phyloP scores from a whole-genome alignment of 352 stramenopile genomes.

The Pythium brachiatum region DNA sequence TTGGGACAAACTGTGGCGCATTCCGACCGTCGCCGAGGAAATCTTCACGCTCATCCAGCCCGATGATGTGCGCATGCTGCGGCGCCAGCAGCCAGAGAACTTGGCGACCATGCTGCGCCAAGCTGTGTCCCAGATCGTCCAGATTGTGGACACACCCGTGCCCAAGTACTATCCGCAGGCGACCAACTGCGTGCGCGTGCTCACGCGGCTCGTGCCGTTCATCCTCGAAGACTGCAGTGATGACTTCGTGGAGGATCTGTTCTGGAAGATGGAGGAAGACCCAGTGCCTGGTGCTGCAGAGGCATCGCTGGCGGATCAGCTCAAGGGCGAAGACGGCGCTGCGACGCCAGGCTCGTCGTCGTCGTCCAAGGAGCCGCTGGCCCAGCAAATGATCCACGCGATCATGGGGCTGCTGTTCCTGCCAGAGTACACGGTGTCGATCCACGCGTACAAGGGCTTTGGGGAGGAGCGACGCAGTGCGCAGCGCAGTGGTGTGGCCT shows the following conservation, averaged over 20 bases:
- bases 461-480: conserved; percentile 71
- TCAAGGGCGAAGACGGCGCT: conserved; percentile 29
- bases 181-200: conserved; percentile 80
- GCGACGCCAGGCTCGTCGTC: not conserved
- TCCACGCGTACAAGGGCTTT: conserved; percentile 80
- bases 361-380: conserved; percentile 38
- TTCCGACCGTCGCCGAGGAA: conserved; percentile 84
- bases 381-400: conserved; percentile 75
- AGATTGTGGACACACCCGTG: conserved; percentile 86
- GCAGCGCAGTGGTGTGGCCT: conserved; percentile 39
- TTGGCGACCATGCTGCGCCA: conserved; percentile 81
- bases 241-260: conserved; percentile 81
- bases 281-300: conserved; percentile 21
- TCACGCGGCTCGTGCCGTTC: conserved; percentile 82
- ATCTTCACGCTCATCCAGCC: conserved; percentile 90
- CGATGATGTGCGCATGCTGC: conserved; percentile 87
- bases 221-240: conserved; percentile 79
- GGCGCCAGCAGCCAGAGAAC: conserved; percentile 78
- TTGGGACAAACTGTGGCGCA: conserved; percentile 89
- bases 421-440: conserved; percentile 84
- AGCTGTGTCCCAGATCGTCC: conserved; percentile 76
- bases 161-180: conserved; percentile 88
- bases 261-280: conserved; percentile 57
- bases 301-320: conserved; percentile 38
- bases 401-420: conserved; percentile 87